Conservation (phyloP, 148 eudicot species). For the Rhododendron ferrugineum region DNA sequence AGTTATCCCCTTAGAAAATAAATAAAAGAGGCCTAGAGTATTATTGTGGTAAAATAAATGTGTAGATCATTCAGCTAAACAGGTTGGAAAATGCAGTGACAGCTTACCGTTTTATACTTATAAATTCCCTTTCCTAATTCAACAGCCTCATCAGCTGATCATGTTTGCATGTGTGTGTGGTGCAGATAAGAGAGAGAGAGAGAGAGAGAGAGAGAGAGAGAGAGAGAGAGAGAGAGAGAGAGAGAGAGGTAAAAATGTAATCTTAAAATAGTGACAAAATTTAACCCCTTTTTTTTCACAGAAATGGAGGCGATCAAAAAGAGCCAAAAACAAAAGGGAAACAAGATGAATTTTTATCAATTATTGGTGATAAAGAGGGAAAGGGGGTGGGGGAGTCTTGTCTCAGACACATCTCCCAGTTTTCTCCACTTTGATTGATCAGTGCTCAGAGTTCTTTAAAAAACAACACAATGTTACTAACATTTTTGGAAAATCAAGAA, state of each 20-base stretch:
- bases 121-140: not conserved
- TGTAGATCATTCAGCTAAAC: not conserved
- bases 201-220: too few relatives aligned
- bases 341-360: constrained; percentile 24
- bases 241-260: not conserved
- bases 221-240: not conserved
- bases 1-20: not conserved
- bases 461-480: not conserved
- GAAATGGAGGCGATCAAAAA: constrained; percentile 28
- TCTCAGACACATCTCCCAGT: constrained; percentile 11
- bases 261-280: constrained; percentile 23
- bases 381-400: constrained; percentile 17
- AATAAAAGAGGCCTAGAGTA: not conserved
- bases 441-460: not conserved
- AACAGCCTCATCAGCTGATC: not conserved
- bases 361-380: constrained; percentile 30
- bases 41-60: not conserved
- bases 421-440: constrained; percentile 11
- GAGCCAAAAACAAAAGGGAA: constrained; percentile 21
- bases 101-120: not conserved
- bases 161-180: not conserved
- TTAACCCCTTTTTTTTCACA: constrained; percentile 26
- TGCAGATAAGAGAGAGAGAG: not conserved
- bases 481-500: not conserved
- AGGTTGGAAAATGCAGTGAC: constrained; percentile 9